Evolutionary conservation across 2,329 filamentous ascomycete genomes (phyloP).

Genomic region (Alternaria alternata): DNA sequence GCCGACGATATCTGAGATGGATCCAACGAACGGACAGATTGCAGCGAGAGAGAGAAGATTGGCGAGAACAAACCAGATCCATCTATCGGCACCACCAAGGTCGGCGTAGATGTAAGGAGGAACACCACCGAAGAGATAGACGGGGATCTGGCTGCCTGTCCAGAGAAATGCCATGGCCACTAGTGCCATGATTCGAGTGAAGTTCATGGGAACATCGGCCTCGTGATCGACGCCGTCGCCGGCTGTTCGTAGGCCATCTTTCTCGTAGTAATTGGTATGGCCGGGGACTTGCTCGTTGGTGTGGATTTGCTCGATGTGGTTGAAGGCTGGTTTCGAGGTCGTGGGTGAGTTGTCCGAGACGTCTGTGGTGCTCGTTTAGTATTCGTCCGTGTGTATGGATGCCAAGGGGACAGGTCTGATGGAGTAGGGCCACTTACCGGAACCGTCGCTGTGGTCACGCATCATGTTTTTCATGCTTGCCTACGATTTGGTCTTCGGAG

Average conservation of each 20-base stretch:
- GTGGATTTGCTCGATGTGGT: conserved; percentile 45
- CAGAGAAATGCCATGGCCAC: conserved; percentile 58
- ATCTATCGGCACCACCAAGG: conserved; percentile 66
- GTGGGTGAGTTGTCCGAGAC: conserved; percentile 18
- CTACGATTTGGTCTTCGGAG: background rate
- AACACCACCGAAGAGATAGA: conserved; percentile 46
- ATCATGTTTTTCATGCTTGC: background rate
- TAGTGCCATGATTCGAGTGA: conserved; percentile 59
- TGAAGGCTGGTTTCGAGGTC: conserved; percentile 17
- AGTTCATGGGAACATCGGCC: conserved; percentile 9
- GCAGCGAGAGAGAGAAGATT: conserved; percentile 64
- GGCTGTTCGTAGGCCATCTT: conserved; percentile 54
- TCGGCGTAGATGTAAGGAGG: conserved; percentile 63
- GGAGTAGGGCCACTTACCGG: background rate
- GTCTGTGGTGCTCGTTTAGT: conserved; percentile 6
- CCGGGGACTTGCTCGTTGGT: conserved; percentile 49
- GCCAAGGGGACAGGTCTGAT: background rate
- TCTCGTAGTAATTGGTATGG: conserved; percentile 57
- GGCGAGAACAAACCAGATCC: conserved; percentile 63
- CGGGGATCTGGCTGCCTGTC: conserved; percentile 68
- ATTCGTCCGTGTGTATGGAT: too few species aligned
- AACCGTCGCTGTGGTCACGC: conserved; percentile 1
- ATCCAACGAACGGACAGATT: conserved; percentile 69
- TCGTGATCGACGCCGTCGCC: conserved; percentile 29
- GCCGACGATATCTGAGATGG: conserved; percentile 43